Evolutionary conservation across 169 alveolate species (phyloP), one percentile per base, ranked within the genome.

Genomic region (Eimeria brunetti): DNA sequence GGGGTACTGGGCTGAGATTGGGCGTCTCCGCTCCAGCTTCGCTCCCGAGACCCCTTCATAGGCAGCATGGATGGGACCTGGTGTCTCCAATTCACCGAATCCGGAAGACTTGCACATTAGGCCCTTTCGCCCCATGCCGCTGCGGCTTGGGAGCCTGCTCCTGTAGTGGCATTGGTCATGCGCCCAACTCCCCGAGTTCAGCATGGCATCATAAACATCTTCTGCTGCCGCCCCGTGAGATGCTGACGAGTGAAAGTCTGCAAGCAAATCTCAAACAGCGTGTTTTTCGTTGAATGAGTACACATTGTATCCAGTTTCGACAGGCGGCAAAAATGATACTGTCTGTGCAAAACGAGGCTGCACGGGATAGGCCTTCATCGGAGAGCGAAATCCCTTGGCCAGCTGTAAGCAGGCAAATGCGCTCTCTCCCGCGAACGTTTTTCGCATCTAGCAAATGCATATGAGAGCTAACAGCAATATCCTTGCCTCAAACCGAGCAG

Each of bases 171-270:
- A 49, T 12, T 76, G 27, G 9, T 16, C 38, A 36, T 49, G 64
- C 62, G 44, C 51, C 80, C 80, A 49, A 27, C 41, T 46, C 86
- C 41, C 60, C 86, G 60, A 76, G 44, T 76, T 44, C 4, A 1
- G 27, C 60, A 9, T 2, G 44, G 44, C 36, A 12, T 60, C 60
- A 9, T 27, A 78, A 27, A 49, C 46, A 49, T 56, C 89, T 4
- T 6, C 75, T 49, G 89, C 89, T 12, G 89, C 89, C 16, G 89
- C 89, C 49, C 89, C 89, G 27, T 81, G 89, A 30, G 89, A 51
- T 22, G 89, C 36, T 53, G 89, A 46, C 49, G 89, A 51, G 51
- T 51, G 89, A 53, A 81, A 81, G 51, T 81, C 89, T 81, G 89
- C 51, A 81, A 4, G 49, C 71, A 81, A 20, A 33, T 33, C 30